Conservation (phyloP, 2,329 filamentous ascomycete genomes). For the Penicillium sp. region DNA sequence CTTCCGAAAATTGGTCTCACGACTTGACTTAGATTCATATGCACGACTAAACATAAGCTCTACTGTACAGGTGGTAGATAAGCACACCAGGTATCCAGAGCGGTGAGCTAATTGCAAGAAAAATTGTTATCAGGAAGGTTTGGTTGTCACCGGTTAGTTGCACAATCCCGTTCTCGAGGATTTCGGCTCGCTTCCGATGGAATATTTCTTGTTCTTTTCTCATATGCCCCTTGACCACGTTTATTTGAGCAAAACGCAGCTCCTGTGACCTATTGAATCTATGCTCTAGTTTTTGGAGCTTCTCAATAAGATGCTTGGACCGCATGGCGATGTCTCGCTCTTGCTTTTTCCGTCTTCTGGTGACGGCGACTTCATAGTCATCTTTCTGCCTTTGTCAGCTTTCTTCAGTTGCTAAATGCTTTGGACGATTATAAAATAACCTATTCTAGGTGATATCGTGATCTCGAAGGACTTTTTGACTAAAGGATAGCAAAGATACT, state of each 20-base stretch:
- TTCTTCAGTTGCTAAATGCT: slow-evolving; percentile 3
- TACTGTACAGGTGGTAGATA: not conserved
- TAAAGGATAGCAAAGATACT: slow-evolving; percentile 4
- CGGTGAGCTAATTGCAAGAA: not conserved
- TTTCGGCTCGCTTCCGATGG: slow-evolving; percentile 2
- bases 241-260: slow-evolving; percentile 1
- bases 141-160: not conserved
- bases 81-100: slow-evolving; percentile 1
- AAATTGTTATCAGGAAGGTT: not conserved
- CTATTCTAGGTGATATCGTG: not conserved
- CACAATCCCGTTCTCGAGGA: not conserved
- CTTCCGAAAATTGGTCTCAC: no score
- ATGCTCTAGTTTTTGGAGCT: slow-evolving; percentile 3
- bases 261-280: not conserved
- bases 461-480: slow-evolving; percentile 4
- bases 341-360: slow-evolving; percentile 2
- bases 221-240: not conserved
- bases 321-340: slow-evolving; percentile 1
- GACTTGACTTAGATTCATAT: not conserved
- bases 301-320: slow-evolving; percentile 1
- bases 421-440: not conserved
- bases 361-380: slow-evolving; percentile 1
- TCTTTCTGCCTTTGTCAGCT: slow-evolving; percentile 6
- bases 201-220: slow-evolving; percentile 2
- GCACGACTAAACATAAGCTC: not conserved